Evolutionary conservation across 164 flowering plant genomes (phyloP), one percentile per base, ranked within the genome.

Genomic region (Liquidambar formosana): DNA sequence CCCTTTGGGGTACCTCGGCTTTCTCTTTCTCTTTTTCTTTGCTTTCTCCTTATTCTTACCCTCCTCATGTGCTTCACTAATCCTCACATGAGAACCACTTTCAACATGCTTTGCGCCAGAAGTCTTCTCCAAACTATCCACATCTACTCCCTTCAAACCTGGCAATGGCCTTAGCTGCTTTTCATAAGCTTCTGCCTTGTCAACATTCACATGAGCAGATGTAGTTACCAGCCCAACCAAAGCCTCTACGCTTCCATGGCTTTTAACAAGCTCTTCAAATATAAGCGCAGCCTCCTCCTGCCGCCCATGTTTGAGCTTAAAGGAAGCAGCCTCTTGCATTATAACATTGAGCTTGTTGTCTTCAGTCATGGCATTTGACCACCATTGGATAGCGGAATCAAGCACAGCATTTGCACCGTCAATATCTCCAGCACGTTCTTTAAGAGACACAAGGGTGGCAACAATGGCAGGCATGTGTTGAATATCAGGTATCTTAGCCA

Each of bases 391-490:
- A 13, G 97, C 99, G 48, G 89, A 71, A 66, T 93, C 91, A 49
- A 91, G 85, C 25, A 88, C 84, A 18, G 88, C 76, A 53, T 81
- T 75, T 5, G 99, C 99, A 73, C 93, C 91, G 59, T 84, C 84
- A 47, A 88, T 71, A 72, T 93, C 98, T 38, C 96, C 98, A 33
- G 83, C 85, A 18, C 94, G 97, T 70, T 89, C 97, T 80, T 83
- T 89, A 5, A 91, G 83, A 21, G 96, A 76, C 10, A 95, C 99
- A 48, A 91, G 69, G 53, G 98, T 95, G 54, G 99, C 96, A 66
- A 91, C 92, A 14, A 96, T 90, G 16, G 91, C 97, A 53, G 99
- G 99, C 93, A 83, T 85, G 88, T 90, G 90, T 72, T 95, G 97
- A 54, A 95, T 95, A 44, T 90, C 96, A n/a, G 81, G 76, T 63